Evolutionary conservation across 2,329 filamentous ascomycete genomes (phyloP).

Genomic region (Paramyrothecium sp.): DNA sequence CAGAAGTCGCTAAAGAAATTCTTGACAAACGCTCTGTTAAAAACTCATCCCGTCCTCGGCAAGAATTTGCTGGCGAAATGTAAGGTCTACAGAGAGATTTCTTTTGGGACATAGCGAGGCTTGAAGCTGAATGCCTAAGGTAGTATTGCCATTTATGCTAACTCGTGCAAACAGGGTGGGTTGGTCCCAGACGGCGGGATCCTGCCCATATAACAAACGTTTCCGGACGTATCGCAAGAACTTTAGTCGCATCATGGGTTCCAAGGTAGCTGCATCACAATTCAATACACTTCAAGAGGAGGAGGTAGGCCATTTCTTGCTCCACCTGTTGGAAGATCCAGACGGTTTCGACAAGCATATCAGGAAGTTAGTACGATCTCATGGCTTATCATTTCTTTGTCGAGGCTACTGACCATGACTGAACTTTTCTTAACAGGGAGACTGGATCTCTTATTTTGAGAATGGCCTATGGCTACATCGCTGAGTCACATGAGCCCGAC

Average conservation of each 20-base stretch:
- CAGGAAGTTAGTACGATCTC: conserved; percentile 29
- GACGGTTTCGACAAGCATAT: conserved; percentile 37
- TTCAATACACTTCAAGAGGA: conserved; percentile 41
- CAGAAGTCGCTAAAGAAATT: conserved; percentile 31
- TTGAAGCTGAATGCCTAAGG: conserved; percentile 25
- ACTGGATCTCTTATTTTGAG: conserved; percentile 14
- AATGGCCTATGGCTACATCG: conserved; percentile 16
- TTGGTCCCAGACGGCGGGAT: conserved; percentile 29
- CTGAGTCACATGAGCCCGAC: conserved; percentile 13
- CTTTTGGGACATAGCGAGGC: conserved; percentile 35
- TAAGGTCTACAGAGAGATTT: conserved; percentile 11
- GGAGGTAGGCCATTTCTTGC: conserved; percentile 41
- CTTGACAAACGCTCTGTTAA: conserved; percentile 32
- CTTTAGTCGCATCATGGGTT: conserved; percentile 42
- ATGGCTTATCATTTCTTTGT: not conserved
- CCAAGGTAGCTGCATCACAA: conserved; percentile 32
- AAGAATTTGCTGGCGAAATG: not conserved
- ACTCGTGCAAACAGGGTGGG: not conserved
- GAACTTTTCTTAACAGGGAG: conserved; percentile 9
- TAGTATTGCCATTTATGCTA: conserved; percentile 12
- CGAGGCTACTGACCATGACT: not conserved
- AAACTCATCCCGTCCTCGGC: conserved; percentile 30
- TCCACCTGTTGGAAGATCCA: conserved; percentile 37
- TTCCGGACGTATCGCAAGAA: conserved; percentile 43
- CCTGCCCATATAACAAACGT: conserved; percentile 32